phyloP scores from a whole-genome alignment of 495 filamentous ascomycete species.

The Talaromyces wortmannii region DNA sequence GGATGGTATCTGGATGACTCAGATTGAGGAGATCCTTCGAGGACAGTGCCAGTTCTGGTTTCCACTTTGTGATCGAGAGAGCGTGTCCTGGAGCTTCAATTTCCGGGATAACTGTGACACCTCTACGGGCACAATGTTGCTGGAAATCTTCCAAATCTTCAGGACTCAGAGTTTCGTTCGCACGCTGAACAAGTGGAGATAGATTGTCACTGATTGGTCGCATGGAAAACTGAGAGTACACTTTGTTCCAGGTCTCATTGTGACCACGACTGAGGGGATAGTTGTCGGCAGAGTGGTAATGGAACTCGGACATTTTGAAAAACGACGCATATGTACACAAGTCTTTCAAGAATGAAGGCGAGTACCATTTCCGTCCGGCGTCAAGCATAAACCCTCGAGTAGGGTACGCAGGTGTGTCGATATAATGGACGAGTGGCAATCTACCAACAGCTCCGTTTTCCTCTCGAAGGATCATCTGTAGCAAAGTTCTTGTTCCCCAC shows the following conservation, averaged over 20 bases:
- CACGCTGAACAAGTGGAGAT: constrained; percentile 33
- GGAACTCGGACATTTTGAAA: constrained; percentile 53
- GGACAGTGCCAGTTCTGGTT: constrained; percentile 44
- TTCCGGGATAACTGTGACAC: constrained; percentile 48
- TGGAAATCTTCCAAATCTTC: constrained; percentile 44
- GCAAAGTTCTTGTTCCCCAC: constrained; percentile 48
- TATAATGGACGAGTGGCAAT: constrained; percentile 20
- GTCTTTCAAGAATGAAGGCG: constrained; percentile 43
- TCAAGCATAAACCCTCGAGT: constrained; percentile 48
- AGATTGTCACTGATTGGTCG: constrained; percentile 31
- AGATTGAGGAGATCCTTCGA: constrained; percentile 45
- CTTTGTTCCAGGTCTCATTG: constrained; percentile 41
- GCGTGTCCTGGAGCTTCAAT: constrained; percentile 50
- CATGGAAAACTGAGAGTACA: constrained; percentile 47
- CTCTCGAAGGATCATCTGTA: constrained; percentile 37
- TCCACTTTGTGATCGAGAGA: constrained; percentile 49
- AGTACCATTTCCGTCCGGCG: constrained; percentile 52
- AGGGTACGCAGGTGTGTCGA: constrained; percentile 39
- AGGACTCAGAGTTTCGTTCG: constrained; percentile 41
- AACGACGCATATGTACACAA: constrained; percentile 50
- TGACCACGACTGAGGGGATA: constrained; percentile 47
- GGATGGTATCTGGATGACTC: constrained; percentile 46
- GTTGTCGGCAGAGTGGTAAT: constrained; percentile 52
- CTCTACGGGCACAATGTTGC: constrained; percentile 40
- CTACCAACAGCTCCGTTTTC: background rate